phyloP scores from a whole-genome alignment of 2,329 filamentous ascomycete genomes.

The Emergomyces pasteurianus region DNA sequence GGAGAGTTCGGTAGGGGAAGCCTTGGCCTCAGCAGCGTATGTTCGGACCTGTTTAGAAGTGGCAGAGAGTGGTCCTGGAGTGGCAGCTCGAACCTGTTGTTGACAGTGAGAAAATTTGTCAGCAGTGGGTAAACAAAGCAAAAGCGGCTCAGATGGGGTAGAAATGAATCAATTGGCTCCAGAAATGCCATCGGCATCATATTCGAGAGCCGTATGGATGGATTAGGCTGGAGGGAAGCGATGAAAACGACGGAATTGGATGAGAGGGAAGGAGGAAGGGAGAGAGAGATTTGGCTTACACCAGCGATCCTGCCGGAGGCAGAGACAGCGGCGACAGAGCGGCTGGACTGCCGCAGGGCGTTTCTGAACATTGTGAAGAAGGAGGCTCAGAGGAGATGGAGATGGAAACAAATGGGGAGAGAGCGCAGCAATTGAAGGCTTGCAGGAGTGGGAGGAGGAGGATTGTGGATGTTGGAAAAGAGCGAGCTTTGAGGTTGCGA shows the following conservation, averaged over 20 bases:
- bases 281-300: constrained; percentile 58
- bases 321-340: constrained; percentile 88
- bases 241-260: constrained; percentile 26
- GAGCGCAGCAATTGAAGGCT: constrained; percentile 32
- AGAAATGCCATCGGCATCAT: constrained; percentile 16
- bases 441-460: constrained; percentile 27
- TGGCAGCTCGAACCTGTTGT: constrained; percentile 68
- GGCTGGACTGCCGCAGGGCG: constrained; percentile 93
- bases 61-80: constrained; percentile 63
- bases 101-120: constrained; percentile 29
- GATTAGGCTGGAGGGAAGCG: constrained; percentile 18
- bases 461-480: constrained; percentile 33
- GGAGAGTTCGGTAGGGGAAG: constrained; percentile 92
- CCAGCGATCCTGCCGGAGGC: constrained; percentile 80
- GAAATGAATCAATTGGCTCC: constrained; percentile 13
- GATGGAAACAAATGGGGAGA: constrained; percentile 31
- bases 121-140: constrained; percentile 28
- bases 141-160: constrained; percentile 6
- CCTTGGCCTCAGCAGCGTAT: constrained; percentile 91
- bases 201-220: constrained; percentile 24
- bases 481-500: constrained; percentile 29
- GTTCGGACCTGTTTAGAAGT: constrained; percentile 62
- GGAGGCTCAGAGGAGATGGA: constrained; percentile 31
- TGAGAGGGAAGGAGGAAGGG: constrained; percentile 19
- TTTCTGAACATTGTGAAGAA: constrained; percentile 80